These are phyloP conservation scores for Sphaerobolus stellatus DNA, from an alignment of 1,284 basidiomycete species.

Conservation along the genomic window DNA sequence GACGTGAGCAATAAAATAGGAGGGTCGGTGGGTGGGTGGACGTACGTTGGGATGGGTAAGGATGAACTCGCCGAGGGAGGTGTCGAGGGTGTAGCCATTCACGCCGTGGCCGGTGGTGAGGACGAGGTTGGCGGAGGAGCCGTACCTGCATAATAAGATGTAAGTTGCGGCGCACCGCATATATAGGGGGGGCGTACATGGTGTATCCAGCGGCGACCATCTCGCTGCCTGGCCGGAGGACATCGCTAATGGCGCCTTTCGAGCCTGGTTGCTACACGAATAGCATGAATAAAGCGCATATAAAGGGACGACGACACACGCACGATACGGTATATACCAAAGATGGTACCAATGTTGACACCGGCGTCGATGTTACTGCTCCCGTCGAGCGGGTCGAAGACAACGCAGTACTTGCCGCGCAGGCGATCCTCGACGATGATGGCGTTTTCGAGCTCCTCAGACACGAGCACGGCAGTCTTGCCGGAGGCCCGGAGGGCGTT, in stretches of 20 bases:
- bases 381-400: constrained; percentile 98
- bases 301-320: constrained; percentile 26
- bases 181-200: constrained; percentile 56
- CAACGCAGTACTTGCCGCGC: constrained; percentile 91
- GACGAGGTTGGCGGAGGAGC: constrained; percentile 96
- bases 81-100: constrained; percentile 98
- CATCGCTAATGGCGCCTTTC: constrained; percentile 78
- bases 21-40: constrained; percentile 13
- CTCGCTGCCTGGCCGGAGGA: constrained; percentile 90
- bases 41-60: constrained; percentile 93
- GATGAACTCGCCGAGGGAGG: constrained; percentile 96
- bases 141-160: constrained; percentile 75
- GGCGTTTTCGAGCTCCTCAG: constrained; percentile 93
- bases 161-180: constrained; percentile 6
- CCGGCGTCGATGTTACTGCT: constrained; percentile 99
- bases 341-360: constrained; percentile 99
- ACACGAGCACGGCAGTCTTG: constrained; percentile 95
- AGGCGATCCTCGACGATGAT: constrained; percentile 81
- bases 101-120: constrained; percentile 95
- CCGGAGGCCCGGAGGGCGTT: constrained; percentile 92
- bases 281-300: neutral
- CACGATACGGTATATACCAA: constrained; percentile 94
- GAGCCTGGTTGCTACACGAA: constrained; percentile 66
- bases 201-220: constrained; percentile 99
- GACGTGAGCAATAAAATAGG: neutral